Evolutionary conservation across 257 asterid species (phyloP).

Genomic region (Solanum arcanum): DNA sequence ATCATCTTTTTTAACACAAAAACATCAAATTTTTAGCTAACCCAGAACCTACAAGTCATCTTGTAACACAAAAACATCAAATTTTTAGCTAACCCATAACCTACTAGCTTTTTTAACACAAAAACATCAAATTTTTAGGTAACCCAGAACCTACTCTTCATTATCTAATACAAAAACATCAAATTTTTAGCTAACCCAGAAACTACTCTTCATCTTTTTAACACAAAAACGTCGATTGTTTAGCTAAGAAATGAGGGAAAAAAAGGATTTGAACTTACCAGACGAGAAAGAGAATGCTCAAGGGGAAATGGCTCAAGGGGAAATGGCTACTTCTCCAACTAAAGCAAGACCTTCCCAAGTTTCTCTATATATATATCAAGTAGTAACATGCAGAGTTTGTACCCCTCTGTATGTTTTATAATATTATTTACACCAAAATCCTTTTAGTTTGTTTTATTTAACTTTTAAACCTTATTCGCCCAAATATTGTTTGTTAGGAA

Average conservation of each 20-base stretch:
- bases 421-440: neutral
- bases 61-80: too few species aligned
- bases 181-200: too few species aligned
- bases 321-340: neutral
- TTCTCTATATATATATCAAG: too few species aligned
- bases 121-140: too few species aligned
- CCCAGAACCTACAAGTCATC: too few species aligned
- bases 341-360: neutral
- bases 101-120: too few species aligned
- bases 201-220: too few species aligned
- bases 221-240: neutral
- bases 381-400: neutral
- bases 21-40: too few species aligned
- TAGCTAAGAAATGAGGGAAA: neutral
- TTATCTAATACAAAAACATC: too few species aligned
- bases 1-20: too few species aligned
- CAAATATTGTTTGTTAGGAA: neutral
- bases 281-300: conserved; percentile 1
- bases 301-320: neutral
- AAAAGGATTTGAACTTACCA: conserved; percentile 1
- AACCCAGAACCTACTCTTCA: too few species aligned
- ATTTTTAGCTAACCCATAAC: too few species aligned
- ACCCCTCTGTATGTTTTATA: neutral
- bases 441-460: neutral
- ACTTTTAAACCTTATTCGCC: neutral